phyloP scores from a whole-genome alignment of 257 asterid genomes.

The Prunella vulgaris region DNA sequence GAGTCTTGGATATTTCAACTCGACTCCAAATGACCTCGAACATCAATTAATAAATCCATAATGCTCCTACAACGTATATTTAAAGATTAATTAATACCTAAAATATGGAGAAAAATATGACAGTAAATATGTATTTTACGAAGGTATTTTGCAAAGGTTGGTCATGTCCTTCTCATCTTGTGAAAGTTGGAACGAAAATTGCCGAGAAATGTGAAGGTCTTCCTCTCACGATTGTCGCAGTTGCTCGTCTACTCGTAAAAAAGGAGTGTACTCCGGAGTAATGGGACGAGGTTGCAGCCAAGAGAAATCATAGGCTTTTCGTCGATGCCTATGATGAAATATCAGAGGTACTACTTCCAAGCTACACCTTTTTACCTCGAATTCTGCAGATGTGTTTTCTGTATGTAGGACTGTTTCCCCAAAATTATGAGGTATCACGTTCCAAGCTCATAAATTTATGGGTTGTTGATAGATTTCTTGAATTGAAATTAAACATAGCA shows the following conservation, averaged over 20 bases:
- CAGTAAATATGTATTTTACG: too few species aligned
- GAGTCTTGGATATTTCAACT: too few species aligned
- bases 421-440: background rate
- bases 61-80: too few species aligned
- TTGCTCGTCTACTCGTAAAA: constrained; percentile 16
- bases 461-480: constrained; percentile 12
- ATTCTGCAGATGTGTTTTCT: constrained; percentile 22
- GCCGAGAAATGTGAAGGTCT: constrained; percentile 24
- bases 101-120: too few species aligned
- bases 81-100: too few species aligned
- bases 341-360: background rate
- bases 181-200: constrained; percentile 16
- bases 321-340: constrained; percentile 10
- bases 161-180: background rate
- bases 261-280: background rate
- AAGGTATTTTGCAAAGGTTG: constrained; percentile 11
- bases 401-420: constrained; percentile 19
- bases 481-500: background rate
- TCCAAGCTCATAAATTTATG: constrained; percentile 1
- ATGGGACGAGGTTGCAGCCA: constrained; percentile 10
- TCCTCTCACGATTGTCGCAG: constrained; percentile 21
- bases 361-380: constrained; percentile 7
- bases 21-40: too few species aligned
- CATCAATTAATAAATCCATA: too few species aligned
- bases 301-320: background rate